Percentiles rank a stretch among this genome's conserved stretches.
Evolutionary conservation across 352 stramenopile species (phyloP).

Genomic region (Aphanomyces astaci): DNA sequence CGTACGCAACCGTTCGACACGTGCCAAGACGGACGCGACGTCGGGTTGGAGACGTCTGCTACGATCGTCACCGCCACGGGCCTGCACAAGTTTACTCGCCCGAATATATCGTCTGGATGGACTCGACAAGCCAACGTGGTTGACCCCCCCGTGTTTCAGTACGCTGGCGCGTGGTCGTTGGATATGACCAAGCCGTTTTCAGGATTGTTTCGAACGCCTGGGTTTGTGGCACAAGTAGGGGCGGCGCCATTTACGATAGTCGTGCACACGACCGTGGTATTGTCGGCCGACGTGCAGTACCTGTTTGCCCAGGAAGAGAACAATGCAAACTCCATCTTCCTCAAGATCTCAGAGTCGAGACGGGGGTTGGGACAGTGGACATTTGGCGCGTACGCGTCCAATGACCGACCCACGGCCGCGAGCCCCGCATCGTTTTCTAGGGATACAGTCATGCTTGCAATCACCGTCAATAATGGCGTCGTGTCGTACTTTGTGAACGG

Average conservation of each 20-base stretch:
- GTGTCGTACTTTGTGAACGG: conserved; percentile 18
- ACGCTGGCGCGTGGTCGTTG: neutral
- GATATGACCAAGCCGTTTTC: neutral
- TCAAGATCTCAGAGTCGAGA: neutral
- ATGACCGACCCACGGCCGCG: neutral
- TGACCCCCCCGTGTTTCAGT: neutral
- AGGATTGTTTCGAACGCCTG: neutral
- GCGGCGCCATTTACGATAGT: conserved; percentile 7
- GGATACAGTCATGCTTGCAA: neutral
- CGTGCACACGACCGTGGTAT: neutral
- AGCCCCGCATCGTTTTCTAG: neutral
- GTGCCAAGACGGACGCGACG: neutral
- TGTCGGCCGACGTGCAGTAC: conserved; percentile 1
- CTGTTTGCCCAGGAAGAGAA: conserved; percentile 13
- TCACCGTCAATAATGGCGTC: conserved; percentile 14
- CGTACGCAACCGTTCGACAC: neutral
- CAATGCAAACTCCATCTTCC: neutral
- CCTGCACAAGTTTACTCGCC: neutral
- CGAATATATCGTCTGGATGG: neutral
- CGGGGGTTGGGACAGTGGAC: conserved; percentile 2
- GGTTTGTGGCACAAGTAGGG: neutral
- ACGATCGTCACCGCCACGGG: neutral
- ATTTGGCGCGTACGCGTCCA: neutral
- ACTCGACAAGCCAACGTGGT: too few relatives aligned
- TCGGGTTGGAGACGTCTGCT: neutral